Evolutionary conservation across 345 rosid genomes (phyloP), one percentile per base, ranked within the genome.

Genomic region (Heritiera littoralis): DNA sequence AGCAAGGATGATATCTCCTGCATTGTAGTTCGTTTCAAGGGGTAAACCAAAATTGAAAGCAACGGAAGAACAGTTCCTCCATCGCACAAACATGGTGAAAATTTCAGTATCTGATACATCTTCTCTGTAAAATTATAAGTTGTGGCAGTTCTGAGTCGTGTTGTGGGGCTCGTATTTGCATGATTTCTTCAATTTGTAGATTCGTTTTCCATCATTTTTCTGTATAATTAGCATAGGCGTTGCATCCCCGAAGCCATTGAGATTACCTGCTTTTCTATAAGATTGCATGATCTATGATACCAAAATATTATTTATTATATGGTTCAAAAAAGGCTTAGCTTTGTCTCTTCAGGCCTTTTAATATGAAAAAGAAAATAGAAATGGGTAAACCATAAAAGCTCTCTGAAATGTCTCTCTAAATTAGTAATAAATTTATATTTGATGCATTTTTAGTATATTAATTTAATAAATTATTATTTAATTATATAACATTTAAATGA

Each of bases 1-100:
- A 90, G 92, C 43, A 85, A 84, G 78, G 93, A 90, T 77, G 92
- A 90, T 73, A 90, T 90, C 70, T 90, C 93, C 69, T 88, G 93
- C 83, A 80, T 87, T 69, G 93, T 90, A 38, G 87, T 88, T 74
- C 84, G 93, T n/a, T 87, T 90, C 78, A 82, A 78, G 77, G 80
- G 78, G 66, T 85, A 75, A 82, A 75, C 9, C 10, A 38, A 3
- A 76, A 75, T 52, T n/a, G 61, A 56, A 35, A 73, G 5, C 28
- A 23, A 23, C 28, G 28, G 28, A 23, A 23, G 28, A 23, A 23
- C 28, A 9, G 46, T 45, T 58, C 61, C n/a, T 0, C 70, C 8
- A 64, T 32, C 52, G 45, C 52, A 59, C 55, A 20, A 9, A 15
- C 20, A 18, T 66, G n/a, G 77, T 5, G 46, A 30, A 55, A 69